Evolutionary conservation across 768 basidiomycete genomes (phyloP).

Genomic region (Kwoniella dejecticola): DNA sequence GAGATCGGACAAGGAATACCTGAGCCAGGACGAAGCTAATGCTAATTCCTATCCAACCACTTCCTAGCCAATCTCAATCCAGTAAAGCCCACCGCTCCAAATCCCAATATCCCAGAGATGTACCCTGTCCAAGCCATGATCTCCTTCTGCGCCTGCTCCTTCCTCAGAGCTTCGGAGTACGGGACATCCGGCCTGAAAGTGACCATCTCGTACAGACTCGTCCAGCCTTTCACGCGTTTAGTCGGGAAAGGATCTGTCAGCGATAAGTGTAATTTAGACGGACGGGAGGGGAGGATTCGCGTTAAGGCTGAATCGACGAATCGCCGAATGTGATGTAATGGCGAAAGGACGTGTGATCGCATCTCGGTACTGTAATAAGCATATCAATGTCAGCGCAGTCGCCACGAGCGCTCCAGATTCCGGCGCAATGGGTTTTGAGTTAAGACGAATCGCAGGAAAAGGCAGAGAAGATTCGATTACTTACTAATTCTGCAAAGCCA

Average conservation of each 20-base stretch:
- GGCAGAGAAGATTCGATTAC: constrained; percentile 46
- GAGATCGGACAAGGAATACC: no score
- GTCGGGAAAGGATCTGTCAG: constrained; percentile 63
- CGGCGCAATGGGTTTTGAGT: no score
- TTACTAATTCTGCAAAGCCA: constrained; percentile 97
- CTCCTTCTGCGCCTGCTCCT: constrained; percentile 69
- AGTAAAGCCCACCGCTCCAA: constrained; percentile 19
- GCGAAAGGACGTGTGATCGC: constrained; percentile 86
- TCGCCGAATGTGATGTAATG: constrained; percentile 75
- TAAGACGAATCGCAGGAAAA: not conserved
- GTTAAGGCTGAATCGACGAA: constrained; percentile 64
- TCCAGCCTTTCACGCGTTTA: constrained; percentile 71
- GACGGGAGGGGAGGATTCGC: constrained; percentile 54
- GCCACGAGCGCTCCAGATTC: no score
- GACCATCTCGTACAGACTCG: constrained; percentile 94
- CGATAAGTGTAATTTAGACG: constrained; percentile 7
- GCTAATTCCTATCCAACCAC: constrained; percentile 12
- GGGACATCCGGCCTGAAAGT: constrained; percentile 95
- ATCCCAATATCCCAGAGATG: constrained; percentile 8
- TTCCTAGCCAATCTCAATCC: constrained; percentile 16
- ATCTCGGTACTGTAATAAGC: constrained; percentile 73
- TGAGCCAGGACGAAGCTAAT: no score
- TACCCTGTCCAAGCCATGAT: constrained; percentile 58
- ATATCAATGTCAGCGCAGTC: constrained; percentile 2
- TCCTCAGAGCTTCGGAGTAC: constrained; percentile 76